phyloP scores from a whole-genome alignment of 208 protist species.

The Wallacemonas sp. region DNA sequence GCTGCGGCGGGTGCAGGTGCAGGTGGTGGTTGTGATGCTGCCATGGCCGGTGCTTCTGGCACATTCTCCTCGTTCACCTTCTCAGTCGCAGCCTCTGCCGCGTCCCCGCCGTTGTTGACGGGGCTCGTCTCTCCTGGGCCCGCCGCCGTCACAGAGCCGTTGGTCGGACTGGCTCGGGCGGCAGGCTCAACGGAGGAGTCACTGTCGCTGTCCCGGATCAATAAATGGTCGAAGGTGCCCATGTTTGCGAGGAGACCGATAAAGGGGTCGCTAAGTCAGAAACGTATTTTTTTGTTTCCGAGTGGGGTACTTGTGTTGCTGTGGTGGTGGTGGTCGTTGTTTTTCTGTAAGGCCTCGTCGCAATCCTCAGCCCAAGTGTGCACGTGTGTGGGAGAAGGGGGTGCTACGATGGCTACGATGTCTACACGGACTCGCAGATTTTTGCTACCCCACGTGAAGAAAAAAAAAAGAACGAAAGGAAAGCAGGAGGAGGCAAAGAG shows the following conservation, averaged over 20 bases:
- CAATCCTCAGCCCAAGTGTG: neutral
- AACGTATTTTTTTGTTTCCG: conserved; percentile 8
- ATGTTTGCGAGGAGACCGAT: conserved; percentile 22
- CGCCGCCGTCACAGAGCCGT: conserved; percentile 5
- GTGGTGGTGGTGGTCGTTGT: too few relatives aligned
- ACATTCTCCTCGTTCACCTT: neutral
- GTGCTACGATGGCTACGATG: too few relatives aligned
- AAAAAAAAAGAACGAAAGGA: conserved; percentile 11
- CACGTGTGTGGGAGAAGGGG: too few relatives aligned
- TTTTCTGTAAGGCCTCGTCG: too few relatives aligned
- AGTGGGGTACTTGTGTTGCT: too few relatives aligned
- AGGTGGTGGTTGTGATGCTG: too few relatives aligned
- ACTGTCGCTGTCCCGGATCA: conserved; percentile 60
- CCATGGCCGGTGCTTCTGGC: neutral
- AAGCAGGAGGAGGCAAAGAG: neutral
- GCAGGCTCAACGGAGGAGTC: conserved; percentile 38
- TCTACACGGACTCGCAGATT: too few relatives aligned
- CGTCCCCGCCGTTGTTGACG: neutral
- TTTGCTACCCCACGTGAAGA: neutral
- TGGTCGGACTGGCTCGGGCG: neutral
- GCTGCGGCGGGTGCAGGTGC: neutral
- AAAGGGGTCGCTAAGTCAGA: neutral
- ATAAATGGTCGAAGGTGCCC: conserved; percentile 53
- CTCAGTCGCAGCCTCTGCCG: neutral
- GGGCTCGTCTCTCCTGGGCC: conserved; percentile 2